phyloP scores from a whole-genome alignment of 371 early-diverging fungal species.

The Mortierella sp. region DNA sequence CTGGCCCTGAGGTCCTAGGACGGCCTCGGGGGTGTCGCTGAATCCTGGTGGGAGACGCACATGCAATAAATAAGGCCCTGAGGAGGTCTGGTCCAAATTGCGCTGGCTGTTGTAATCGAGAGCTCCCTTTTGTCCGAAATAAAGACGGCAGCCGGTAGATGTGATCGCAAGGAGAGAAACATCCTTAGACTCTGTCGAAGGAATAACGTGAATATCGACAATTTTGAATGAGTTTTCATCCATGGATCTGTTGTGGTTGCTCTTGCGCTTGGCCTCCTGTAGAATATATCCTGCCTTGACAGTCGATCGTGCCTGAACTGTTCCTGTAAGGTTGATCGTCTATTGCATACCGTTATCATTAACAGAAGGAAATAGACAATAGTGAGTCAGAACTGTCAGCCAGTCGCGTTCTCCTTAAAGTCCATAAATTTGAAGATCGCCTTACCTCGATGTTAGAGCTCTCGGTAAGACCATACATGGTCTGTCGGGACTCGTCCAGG shows the following conservation, averaged over 20 bases:
- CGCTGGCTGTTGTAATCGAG: slow-evolving; percentile 40
- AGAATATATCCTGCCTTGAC: slow-evolving; percentile 35
- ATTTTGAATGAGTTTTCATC: slow-evolving; percentile 51
- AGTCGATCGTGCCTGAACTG: slow-evolving; percentile 19
- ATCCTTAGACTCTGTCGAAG: slow-evolving; percentile 46
- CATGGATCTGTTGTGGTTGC: slow-evolving; percentile 47
- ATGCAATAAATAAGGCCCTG: slow-evolving; percentile 76
- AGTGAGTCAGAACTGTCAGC: background rate
- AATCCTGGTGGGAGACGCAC: slow-evolving; percentile 79
- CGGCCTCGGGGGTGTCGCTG: slow-evolving; percentile 49
- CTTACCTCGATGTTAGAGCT: slow-evolving; percentile 79
- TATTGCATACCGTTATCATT: background rate
- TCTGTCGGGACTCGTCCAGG: slow-evolving; percentile 78
- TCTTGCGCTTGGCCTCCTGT: slow-evolving; percentile 53
- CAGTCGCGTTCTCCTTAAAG: background rate
- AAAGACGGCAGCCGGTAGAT: slow-evolving; percentile 77
- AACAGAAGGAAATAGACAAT: background rate
- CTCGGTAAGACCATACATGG: slow-evolving; percentile 79
- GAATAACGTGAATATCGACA: slow-evolving; percentile 48
- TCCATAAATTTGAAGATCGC: background rate
- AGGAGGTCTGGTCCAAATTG: slow-evolving; percentile 52
- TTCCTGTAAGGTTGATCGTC: slow-evolving; percentile 38
- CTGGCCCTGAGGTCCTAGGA: slow-evolving; percentile 39
- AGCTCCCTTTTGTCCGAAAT: slow-evolving; percentile 71
- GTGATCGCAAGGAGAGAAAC: slow-evolving; percentile 38